phyloP scores from a whole-genome alignment of 1,139 yeast species.

The Blastobotrys indianensis region DNA sequence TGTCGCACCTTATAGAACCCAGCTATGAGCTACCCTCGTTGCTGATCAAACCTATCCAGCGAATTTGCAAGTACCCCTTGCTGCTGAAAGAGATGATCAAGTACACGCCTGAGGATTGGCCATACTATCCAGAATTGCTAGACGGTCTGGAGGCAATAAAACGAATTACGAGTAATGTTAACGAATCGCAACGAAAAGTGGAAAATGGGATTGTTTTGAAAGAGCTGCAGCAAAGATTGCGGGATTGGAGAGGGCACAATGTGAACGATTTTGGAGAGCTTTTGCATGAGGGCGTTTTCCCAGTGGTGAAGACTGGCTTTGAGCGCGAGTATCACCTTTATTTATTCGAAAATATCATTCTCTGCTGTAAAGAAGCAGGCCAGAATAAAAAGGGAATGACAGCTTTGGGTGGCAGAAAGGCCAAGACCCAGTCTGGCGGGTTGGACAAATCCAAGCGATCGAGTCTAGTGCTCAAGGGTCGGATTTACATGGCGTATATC shows the following conservation, averaged over 20 bases:
- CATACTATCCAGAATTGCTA: conserved; percentile 61
- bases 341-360: conserved; percentile 78
- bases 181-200: conserved; percentile 89
- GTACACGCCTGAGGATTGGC: conserved; percentile 47
- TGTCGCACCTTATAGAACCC: conserved; percentile 66
- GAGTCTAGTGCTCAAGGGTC: conserved; percentile 36
- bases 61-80: conserved; percentile 89
- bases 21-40: conserved; percentile 87
- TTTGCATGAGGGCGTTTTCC: conserved; percentile 68
- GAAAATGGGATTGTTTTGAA: conserved; percentile 74
- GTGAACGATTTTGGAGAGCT: conserved; percentile 80
- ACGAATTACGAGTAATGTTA: conserved; percentile 77
- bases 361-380: conserved; percentile 58
- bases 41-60: conserved; percentile 88
- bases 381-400: conserved; percentile 29
- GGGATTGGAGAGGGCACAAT: conserved; percentile 93
- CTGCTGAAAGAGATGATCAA: conserved; percentile 71
- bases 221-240: conserved; percentile 64
- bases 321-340: conserved; percentile 90
- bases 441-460: conserved; percentile 20
- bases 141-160: conserved; percentile 64
- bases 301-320: conserved; percentile 64
- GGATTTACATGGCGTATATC: conserved; percentile 38
- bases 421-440: conserved; percentile 4
- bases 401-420: conserved; percentile 26